Conservation (phyloP, 192 early-diverging fungal species). For the Mortierella claussenii region DNA sequence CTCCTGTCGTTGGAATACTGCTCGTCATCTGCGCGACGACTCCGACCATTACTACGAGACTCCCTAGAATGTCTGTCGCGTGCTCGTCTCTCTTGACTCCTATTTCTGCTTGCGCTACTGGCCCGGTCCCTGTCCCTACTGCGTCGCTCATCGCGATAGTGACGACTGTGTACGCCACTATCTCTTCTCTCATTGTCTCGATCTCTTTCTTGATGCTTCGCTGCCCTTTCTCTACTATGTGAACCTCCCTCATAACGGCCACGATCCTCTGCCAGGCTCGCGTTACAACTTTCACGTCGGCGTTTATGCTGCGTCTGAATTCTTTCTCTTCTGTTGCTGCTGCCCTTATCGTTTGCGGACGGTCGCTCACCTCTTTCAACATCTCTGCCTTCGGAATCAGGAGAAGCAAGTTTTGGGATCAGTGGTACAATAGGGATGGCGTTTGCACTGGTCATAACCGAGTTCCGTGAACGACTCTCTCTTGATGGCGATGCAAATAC, state of each 20-base stretch:
- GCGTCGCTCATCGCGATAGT: background rate
- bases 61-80: background rate
- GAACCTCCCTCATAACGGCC: background rate
- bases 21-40: background rate
- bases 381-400: background rate
- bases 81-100: background rate
- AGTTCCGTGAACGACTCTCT: background rate
- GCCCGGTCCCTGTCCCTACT: background rate
- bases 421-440: slow-evolving; percentile 4
- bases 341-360: background rate
- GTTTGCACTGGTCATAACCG: background rate
- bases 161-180: background rate
- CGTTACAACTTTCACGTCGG: background rate
- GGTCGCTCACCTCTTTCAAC: background rate
- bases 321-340: background rate
- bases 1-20: background rate
- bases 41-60: background rate
- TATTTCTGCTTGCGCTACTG: slow-evolving; percentile 6
- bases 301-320: background rate
- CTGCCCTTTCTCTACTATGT: background rate
- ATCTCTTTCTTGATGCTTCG: background rate
- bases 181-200: background rate
- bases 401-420: background rate
- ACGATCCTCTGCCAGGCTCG: background rate
- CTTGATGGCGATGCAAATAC: background rate